Evolutionary conservation across 2,329 filamentous ascomycete genomes (phyloP).

Genomic region (Trichoderma gracile): DNA sequence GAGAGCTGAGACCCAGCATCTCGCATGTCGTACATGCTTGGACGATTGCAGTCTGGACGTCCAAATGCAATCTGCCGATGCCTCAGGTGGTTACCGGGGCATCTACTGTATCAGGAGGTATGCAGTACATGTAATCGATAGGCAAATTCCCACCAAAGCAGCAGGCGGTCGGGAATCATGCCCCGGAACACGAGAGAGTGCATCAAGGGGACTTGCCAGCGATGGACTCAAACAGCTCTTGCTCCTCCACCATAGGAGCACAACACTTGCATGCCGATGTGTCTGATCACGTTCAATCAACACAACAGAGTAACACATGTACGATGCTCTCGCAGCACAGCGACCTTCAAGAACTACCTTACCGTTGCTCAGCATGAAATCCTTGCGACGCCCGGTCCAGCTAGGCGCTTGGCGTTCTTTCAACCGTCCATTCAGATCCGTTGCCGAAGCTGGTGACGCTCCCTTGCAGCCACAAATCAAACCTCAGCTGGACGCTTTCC

Average conservation of each 20-base stretch:
- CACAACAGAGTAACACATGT: neutral
- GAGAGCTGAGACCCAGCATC: neutral
- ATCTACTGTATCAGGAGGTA: no score
- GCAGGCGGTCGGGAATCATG: conserved; percentile 14
- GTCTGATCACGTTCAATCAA: neutral
- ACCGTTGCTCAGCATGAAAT: conserved; percentile 1
- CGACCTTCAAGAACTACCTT: no score
- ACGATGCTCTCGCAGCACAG: neutral
- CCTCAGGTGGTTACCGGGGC: no score
- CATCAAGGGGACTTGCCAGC: neutral
- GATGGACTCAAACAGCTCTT: conserved; percentile 2
- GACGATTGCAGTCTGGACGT: neutral
- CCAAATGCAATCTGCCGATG: no score
- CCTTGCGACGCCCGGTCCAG: neutral
- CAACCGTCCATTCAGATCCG: neutral
- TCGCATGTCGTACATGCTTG: neutral
- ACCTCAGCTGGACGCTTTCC: neutral
- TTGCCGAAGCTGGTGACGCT: neutral
- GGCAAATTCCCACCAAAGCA: conserved; percentile 8
- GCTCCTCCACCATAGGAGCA: neutral
- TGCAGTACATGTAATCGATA: no score
- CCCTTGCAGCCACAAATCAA: neutral
- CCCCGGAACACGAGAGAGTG: neutral
- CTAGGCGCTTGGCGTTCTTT: conserved; percentile 2
- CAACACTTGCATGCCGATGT: neutral